These are phyloP conservation scores for Cucurbita maxima DNA, from an alignment of 306 rosid species.

Conservation along the genomic window DNA sequence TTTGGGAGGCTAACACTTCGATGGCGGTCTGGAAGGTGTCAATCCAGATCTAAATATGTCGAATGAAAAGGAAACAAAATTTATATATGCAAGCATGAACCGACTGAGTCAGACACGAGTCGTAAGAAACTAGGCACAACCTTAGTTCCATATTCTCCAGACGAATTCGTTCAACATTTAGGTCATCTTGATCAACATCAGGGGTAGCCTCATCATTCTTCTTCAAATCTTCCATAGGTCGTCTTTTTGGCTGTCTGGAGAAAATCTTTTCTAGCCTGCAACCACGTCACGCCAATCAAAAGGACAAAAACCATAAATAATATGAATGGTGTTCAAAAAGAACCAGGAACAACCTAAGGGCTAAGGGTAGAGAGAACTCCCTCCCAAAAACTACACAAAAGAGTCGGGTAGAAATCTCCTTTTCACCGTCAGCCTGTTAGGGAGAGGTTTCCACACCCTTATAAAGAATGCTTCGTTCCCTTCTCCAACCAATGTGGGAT, in stretches of 20 bases:
- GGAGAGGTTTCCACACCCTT: too few relatives aligned
- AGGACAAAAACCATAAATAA: not conserved
- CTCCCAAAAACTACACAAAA: too few relatives aligned
- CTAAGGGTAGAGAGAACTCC: too few relatives aligned
- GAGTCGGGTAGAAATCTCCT: not conserved
- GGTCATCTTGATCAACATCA: constrained; percentile 28
- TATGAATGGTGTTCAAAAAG: not conserved
- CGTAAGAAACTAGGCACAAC: constrained; percentile 11
- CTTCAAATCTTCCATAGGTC: constrained; percentile 25
- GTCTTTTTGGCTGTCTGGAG: constrained; percentile 31
- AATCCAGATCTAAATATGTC: not conserved
- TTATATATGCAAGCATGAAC: not conserved
- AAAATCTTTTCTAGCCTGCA: constrained; percentile 60
- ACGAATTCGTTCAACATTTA: constrained; percentile 65
- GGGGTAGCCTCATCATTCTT: constrained; percentile 27
- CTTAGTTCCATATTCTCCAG: constrained; percentile 79
- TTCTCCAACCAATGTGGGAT: too few relatives aligned
- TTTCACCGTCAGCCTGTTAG: not conserved
- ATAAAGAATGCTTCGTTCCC: too few relatives aligned
- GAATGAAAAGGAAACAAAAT: not conserved
- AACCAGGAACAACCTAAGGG: not conserved
- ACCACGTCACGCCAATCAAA: constrained; percentile 12
- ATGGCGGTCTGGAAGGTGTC: not conserved
- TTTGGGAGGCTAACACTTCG: not conserved
- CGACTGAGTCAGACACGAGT: not conserved